Evolutionary conservation across 345 rosid genomes (phyloP).

Genomic region (Kandelia obovata): DNA sequence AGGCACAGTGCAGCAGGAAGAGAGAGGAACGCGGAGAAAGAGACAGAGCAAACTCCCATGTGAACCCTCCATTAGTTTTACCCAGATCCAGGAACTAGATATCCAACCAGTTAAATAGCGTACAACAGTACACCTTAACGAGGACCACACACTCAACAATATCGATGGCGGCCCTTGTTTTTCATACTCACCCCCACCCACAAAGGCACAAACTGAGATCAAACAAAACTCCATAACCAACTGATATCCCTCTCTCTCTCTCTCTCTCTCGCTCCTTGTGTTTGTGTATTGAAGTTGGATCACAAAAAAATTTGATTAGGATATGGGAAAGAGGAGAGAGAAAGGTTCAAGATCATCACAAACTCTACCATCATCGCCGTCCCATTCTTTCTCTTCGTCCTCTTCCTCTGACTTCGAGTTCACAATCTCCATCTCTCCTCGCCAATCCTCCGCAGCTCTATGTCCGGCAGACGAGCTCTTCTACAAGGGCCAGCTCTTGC

Average conservation of each 20-base stretch:
- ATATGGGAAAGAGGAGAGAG: constrained; percentile 40
- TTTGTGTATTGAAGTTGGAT: background rate
- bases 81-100: constrained; percentile 20
- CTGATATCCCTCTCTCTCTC: background rate
- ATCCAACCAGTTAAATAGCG: background rate
- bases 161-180: too few relatives aligned
- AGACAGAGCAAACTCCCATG: constrained; percentile 20
- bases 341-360: constrained; percentile 39
- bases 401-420: constrained; percentile 92
- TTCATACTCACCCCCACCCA: too few relatives aligned
- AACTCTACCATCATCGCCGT: constrained; percentile 64
- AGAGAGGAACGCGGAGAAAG: constrained; percentile 4
- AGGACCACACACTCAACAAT: constrained; percentile 16
- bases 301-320: background rate
- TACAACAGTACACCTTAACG: background rate
- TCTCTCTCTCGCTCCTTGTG: background rate
- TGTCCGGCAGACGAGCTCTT: constrained; percentile 96
- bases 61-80: constrained; percentile 2
- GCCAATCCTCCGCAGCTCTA: constrained; percentile 58
- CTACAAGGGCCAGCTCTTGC: constrained; percentile 96
- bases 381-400: constrained; percentile 70
- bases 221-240: background rate
- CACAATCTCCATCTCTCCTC: constrained; percentile 72
- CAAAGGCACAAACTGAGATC: constrained; percentile 16
- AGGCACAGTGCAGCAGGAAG: background rate